Evolutionary conservation across 2,329 filamentous ascomycete genomes (phyloP), one percentile per base, ranked within the genome.

Genomic region (Epichloe hybrida): DNA sequence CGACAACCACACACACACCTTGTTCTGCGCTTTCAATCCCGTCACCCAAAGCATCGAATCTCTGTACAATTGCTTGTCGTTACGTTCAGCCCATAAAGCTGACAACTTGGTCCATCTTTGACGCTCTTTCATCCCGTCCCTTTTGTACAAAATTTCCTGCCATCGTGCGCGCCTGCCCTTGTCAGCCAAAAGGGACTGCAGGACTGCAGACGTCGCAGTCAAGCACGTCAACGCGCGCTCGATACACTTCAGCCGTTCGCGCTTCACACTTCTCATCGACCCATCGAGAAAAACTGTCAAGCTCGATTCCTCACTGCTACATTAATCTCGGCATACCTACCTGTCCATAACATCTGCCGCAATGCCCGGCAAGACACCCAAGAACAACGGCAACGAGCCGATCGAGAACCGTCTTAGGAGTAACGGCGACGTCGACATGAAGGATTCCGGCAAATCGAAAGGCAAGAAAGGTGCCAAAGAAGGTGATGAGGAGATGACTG

Each of bases 401-500:
- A 71, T 79, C 59, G 80, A 83, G 65, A 86, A 87, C 67, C 78
- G 81, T 59, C 69, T 80, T 72, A 79, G 73, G 66, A 75, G 79
- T 57, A 79, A 78, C 55, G 58, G 57, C 51, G 84, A 88, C 66
- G 75, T 81, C 61, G 82, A 86, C 62, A 84, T 84, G 79, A 83
- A 79, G 65, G 81, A 84, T 63, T 76, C 79, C 62, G 70, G 75
- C 61, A 86, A 85, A 72, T 70, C 72, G 62, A 84, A 82, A 70
- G 77, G 76, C 60, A 84, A 83, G 72, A 81, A 81, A 69, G 62
- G 65, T 20, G 64, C 61, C 60, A 83, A 81, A 67, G 81, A 88
- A 62, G 82, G 77, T 61, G 84, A 86, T 59, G 82, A 83, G 60
- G 84, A 88, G 72, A 88, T 88, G 83, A 88, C 84, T 48, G 84